Evolutionary conservation across 306 rosid species (phyloP).

Genomic region (Prunus persica): Prunus_persica_NCBIv2 NC_034016.1:19649501-19650000

Average conservation of each 20-base stretch:
- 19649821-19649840: constrained; percentile 68
- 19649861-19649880: constrained; percentile 84
- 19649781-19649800: constrained; percentile 16
- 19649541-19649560: constrained; percentile 67
- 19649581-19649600: constrained; percentile 84
- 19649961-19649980: not conserved
- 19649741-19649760: too few species aligned
- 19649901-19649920: constrained; percentile 54
- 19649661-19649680: constrained; percentile 55
- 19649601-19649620: constrained; percentile 61
- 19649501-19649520: constrained; percentile 77
- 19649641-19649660: constrained; percentile 37
- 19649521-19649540: constrained; percentile 75
- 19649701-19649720: not conserved
- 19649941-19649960: not conserved
- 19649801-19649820: constrained; percentile 46
- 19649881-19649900: constrained; percentile 88
- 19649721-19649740: too few species aligned
- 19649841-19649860: constrained; percentile 84
- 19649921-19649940: not conserved
- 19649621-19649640: constrained; percentile 58
- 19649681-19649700: constrained; percentile 10
- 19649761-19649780: not conserved
- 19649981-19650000: not conserved
- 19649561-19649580: constrained; percentile 75